Base-by-base conservation (phyloP, 2,329 filamentous ascomycete species). In the Penicillium sp. region DNA sequence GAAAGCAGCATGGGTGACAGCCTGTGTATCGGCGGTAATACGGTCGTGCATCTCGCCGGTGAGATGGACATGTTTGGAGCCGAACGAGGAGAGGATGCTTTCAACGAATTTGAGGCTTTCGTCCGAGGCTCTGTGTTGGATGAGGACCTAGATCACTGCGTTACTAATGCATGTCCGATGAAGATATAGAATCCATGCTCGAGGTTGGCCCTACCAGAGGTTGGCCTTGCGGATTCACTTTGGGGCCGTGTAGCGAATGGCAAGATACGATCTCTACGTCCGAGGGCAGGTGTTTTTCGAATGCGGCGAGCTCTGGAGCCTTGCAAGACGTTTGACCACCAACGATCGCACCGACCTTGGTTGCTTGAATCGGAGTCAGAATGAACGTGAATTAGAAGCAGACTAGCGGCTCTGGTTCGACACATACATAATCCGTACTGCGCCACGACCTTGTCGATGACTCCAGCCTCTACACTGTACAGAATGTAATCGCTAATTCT, bases 251-350 rank as follows among this genome's bases (percentile, higher is more conserved):
- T 17, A 99, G 86, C 25, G 94, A 97, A 80, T 99, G 94, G 75
- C 93, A 96, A 4, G 92, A 96, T 55, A 99, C 85, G 64, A 99
- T 96, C 70, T 96, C 88, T 69, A 96, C 91, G 75, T 99, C 94
- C 36, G 79, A 69, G 1, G 94, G 94, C 19, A 99, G 85, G 77
- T 96, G 85, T 65, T 87, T 86, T 68, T 97, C 93, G 68, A 99
- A 97, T 3, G 94, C 93, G 36, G 86, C 87, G 69, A 99, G 94
- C 76, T 99, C 94, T 21, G 94, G 94, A 49, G 91, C 92, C 78
- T 99, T 99, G 83, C 94, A 99, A 0, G 94, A 97, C 0, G 94
- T 99, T 75, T 99, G 94, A 9, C 94, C 94, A 59, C 94, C 96
- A 23, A 99, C 94, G 61, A 99, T 96, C 64, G 94, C 94, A 63